Evolutionary conservation across 352 stramenopile species (phyloP), one percentile per base, ranked within the genome.

Genomic region (Pythium plurisporium): DNA sequence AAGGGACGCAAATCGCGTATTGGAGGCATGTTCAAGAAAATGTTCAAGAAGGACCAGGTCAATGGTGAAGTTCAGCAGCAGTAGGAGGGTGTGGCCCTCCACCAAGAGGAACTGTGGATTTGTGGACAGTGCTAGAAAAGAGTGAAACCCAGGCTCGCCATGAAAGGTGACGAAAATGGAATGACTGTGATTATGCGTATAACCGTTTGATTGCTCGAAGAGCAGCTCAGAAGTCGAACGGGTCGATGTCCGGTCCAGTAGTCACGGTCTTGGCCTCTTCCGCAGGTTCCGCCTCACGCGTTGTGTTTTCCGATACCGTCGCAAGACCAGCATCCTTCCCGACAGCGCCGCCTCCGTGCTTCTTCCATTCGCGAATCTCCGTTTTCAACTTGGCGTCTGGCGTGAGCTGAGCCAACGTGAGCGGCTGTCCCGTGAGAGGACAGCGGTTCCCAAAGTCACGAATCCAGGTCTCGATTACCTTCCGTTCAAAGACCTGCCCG

Each of bases 21-120:
- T 37, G 81, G 83, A 44, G 80, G 83, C 64, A 89, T 91, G 77
- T 89, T 93, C 69, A 93, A 93, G 70, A 93, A 93, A 59, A 93
- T 93, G 80, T 93, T 93, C 76, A 93, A 91, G 74, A 91, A 91
- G 64, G 79, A 91, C 20, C 45, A 62, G 8, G 20, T 17, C n/a
- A 55, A 44, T 14, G 59, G 44, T 19, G 45, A 56, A 44, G 40
- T 47, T 19, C 46, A 52, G 22, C 45, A 43, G n/a, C 6, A 50
- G 26, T 47, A 20, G n/a, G n/a, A 48, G 42, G 8, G 3, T 34
- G 17, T 42, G 31, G 5, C 25, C 34, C 19, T 62, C 17, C 22
- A 47, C 36, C 29, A 43, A 40, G 20, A 36, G 26, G 14, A 19
- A 19, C 15, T 10, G 34, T 9, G n/a, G 17, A 38, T 7, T 46